A percentile compares a stretch with the other conserved stretches of the same genome.
phyloP scores from a whole-genome alignment of 1,139 yeast genomes.

The Pneumocystis wakefieldiae region DNA sequence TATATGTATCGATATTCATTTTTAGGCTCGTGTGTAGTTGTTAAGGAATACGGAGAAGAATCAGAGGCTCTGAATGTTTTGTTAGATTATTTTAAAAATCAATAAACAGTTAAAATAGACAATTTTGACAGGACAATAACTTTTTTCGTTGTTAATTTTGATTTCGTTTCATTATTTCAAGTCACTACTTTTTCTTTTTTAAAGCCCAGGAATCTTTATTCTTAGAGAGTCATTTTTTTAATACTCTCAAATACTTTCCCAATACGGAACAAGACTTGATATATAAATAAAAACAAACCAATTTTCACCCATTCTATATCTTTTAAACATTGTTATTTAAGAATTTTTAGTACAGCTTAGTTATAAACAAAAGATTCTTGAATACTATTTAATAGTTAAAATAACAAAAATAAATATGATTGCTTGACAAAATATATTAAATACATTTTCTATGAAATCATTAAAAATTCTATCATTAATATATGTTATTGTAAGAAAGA shows the following conservation, averaged over 20 bases:
- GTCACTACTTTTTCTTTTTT: neutral
- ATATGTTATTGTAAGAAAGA: neutral
- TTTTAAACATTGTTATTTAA: neutral
- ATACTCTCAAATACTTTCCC: too few species aligned
- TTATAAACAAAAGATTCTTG: neutral
- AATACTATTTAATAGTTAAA: neutral
- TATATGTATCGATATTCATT: neutral
- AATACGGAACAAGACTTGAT: too few species aligned
- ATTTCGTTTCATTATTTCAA: neutral
- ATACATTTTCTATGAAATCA: constrained; percentile 2
- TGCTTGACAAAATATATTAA: neutral
- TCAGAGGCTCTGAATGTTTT: constrained; percentile 95
- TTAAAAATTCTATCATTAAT: constrained; percentile 3
- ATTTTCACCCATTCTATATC: neutral
- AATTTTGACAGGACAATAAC: neutral
- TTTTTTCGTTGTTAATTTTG: too few species aligned
- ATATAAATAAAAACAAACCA: neutral
- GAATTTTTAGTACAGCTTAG: neutral
- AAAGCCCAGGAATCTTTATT: too few species aligned
- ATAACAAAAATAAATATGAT: neutral
- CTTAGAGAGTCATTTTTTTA: too few species aligned
- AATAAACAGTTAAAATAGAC: constrained; percentile 30
- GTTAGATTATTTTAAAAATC: constrained; percentile 91
- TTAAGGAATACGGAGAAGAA: constrained; percentile 78
- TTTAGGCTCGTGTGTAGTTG: neutral